Conservation (phyloP, 495 filamentous ascomycete genomes). For the Jackrogersella multiformis region DNA sequence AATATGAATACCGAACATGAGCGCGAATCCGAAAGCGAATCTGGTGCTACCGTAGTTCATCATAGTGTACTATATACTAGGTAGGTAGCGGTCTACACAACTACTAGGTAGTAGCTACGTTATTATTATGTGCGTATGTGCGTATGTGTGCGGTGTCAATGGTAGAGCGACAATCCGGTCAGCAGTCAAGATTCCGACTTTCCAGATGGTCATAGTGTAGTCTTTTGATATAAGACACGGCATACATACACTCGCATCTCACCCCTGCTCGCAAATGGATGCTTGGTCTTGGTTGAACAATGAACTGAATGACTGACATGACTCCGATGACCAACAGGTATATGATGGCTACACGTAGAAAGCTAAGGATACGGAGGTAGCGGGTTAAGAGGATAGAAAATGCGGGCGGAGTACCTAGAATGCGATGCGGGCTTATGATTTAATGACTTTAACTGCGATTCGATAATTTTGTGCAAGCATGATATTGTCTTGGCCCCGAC, state of each 20-base stretch:
- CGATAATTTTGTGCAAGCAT: constrained; percentile 34
- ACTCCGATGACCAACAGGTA: constrained; percentile 42
- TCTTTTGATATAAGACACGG: constrained; percentile 7
- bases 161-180: constrained; percentile 39
- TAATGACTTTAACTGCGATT: constrained; percentile 39
- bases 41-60: neutral
- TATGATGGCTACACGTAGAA: constrained; percentile 4
- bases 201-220: constrained; percentile 26
- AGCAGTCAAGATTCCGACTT: constrained; percentile 40
- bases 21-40: constrained; percentile 10
- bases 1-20: neutral
- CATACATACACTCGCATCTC: constrained; percentile 9
- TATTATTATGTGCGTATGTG: neutral
- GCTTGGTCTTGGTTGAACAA: neutral
- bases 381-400: neutral
- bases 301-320: constrained; percentile 7
- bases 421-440: constrained; percentile 11
- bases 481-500: constrained; percentile 27
- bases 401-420: neutral
- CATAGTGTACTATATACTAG: neutral
- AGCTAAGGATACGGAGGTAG: constrained; percentile 11
- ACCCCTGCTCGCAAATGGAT: constrained; percentile 35
- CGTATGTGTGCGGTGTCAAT: constrained; percentile 26
- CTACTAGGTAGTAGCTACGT: neutral
- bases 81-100: neutral